phyloP scores from a whole-genome alignment of 495 filamentous ascomycete species.

The Trichocladium uniseriatum region DNA sequence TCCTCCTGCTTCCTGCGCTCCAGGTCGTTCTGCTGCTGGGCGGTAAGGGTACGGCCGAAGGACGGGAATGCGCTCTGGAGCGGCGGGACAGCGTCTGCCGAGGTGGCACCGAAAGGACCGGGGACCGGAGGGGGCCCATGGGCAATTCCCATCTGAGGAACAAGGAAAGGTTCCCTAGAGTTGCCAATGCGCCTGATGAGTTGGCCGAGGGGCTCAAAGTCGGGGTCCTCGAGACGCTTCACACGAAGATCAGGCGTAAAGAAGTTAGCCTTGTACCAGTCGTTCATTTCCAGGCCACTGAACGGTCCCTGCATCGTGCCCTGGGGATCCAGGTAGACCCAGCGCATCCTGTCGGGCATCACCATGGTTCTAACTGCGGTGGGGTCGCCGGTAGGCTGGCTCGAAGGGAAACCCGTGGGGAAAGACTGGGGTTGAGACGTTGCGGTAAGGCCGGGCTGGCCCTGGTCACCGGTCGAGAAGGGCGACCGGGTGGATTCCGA shows the following conservation, averaged over 20 bases:
- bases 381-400: conserved; percentile 39
- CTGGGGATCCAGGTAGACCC: conserved; percentile 94
- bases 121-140: conserved; percentile 57
- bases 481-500: conserved; percentile 28
- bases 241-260: conserved; percentile 91
- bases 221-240: conserved; percentile 82
- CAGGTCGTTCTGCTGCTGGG: conserved; percentile 93
- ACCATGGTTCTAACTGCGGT: conserved; percentile 82
- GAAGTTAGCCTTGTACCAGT: conserved; percentile 98
- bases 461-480: conserved; percentile 28
- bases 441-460: conserved; percentile 22
- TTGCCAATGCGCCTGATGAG: conserved; percentile 94
- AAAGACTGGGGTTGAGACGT: conserved; percentile 28
- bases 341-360: conserved; percentile 98
- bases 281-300: conserved; percentile 96
- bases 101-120: conserved; percentile 39
- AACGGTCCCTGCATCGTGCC: conserved; percentile 88
- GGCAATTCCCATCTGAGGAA: conserved; percentile 89
- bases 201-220: conserved; percentile 94
- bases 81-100: conserved; percentile 74
- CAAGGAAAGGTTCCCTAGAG: conserved; percentile 92
- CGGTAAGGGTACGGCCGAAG: conserved; percentile 94
- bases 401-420: conserved; percentile 27
- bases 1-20: conserved; percentile 96
- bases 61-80: conserved; percentile 91